Base-by-base conservation (phyloP, 2,329 filamentous ascomycete species). In the Madurella fahalii region DNA sequence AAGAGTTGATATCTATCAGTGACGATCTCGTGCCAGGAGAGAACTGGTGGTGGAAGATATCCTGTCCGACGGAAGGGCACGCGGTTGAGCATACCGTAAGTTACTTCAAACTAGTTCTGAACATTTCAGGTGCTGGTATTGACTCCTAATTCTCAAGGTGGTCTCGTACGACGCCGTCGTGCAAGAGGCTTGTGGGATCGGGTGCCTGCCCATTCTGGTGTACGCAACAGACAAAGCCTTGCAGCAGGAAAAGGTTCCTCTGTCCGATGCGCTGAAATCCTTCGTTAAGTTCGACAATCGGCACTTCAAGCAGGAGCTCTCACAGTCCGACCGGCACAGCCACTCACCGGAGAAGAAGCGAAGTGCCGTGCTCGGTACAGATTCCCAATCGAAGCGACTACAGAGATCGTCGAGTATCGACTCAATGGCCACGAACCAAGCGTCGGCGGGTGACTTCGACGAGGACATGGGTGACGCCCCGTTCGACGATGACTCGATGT, bases 391-490 rank as follows among this genome's bases (percentile, higher is more conserved):
- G 1, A 78, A 78, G 61, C 65, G 75, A 44, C 76, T 77, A 45
- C 74, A 77, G 46, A 68, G 75, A 7, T 68, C 74, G 0, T 70
- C 70, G n/a, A 78, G 76, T 53, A 63, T 70, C 9, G 74, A 76
- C 42, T 78, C 76, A 0, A 72, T 79, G 69, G 71, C 72, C 9
- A 77, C 71, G 11, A 77, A 77, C 56, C 67, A 71, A 4, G 75
- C 74, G 0, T 77, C 76, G 0, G 51, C 73, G 0, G 65, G 61
- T 0, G 64, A 63, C 16, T 16, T 58, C 1, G 76, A 74, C 49
- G 73, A 74, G n/a, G 70, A 69, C 7, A 63, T 62, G 62, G 50
- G 50, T 11, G 62, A 63, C 43, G 58, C 52, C 3, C 53, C 60
- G 47, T 58, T 59, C 17, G 47, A 56, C 15, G 53, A 50, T 32